Evolutionary conservation across 73 alveolate genomes (phyloP).

Genomic region (Paramecium sonneborni): DNA sequence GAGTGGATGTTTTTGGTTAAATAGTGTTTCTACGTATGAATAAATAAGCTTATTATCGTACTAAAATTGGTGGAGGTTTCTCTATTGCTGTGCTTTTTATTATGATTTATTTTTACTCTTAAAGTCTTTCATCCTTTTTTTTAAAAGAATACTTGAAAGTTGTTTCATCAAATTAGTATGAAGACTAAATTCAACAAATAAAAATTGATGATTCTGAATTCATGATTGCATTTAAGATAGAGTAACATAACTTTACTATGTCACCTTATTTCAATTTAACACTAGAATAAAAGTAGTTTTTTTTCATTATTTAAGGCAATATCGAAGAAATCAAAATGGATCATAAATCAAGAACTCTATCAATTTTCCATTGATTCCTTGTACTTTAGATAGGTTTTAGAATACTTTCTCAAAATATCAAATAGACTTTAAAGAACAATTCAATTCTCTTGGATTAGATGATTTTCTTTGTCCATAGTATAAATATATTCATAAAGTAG

Average conservation of each 20-base stretch:
- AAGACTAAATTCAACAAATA: neutral
- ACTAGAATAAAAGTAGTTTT: neutral
- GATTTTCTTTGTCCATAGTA: constrained; percentile 21
- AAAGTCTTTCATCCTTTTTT: neutral
- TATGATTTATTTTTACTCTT: neutral
- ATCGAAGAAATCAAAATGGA: neutral
- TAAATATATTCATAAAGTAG: neutral
- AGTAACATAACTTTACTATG: neutral
- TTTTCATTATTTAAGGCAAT: neutral
- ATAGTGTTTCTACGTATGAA: neutral
- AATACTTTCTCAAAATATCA: neutral
- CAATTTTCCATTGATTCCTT: neutral
- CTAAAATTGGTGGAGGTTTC: neutral
- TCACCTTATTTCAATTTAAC: neutral
- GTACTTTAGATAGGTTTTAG: constrained; percentile 29
- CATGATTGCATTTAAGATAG: neutral
- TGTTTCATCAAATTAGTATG: neutral
- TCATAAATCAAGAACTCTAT: neutral
- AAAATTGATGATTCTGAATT: neutral
- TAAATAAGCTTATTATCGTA: neutral
- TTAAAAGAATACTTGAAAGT: neutral
- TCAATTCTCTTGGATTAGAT: neutral
- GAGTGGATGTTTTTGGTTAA: constrained; percentile 14
- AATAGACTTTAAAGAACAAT: neutral
- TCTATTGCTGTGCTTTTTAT: neutral